These are phyloP conservation scores for Fomitopsis serialis DNA, from an alignment of 768 basidiomycete genomes.

Conservation along the genomic window DNA sequence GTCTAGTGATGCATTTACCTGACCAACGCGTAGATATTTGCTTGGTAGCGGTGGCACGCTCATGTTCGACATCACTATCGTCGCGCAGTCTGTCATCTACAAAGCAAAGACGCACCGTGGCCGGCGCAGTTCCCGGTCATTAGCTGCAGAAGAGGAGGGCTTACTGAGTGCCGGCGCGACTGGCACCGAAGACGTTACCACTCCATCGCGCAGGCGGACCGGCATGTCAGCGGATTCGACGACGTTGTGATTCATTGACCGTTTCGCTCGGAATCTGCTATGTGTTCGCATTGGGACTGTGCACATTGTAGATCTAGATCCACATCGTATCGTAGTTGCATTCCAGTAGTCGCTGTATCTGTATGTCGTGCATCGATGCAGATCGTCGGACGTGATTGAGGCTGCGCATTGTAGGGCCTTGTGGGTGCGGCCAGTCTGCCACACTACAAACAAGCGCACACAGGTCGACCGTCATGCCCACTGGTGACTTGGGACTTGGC, in stretches of 20 bases:
- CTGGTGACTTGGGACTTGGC: too few species aligned
- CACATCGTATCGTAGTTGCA: too few species aligned
- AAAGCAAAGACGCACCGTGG: constrained; percentile 27
- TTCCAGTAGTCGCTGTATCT: too few species aligned
- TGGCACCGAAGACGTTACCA: constrained; percentile 12
- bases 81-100: constrained; percentile 81
- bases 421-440: too few species aligned
- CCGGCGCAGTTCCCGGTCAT: constrained; percentile 12
- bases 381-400: too few species aligned
- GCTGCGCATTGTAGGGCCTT: too few species aligned
- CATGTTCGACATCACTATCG: constrained; percentile 88
- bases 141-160: constrained; percentile 25
- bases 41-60: constrained; percentile 92
- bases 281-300: not conserved
- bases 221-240: constrained; percentile 6
- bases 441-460: too few species aligned
- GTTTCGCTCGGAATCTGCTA: not conserved
- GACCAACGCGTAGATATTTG: constrained; percentile 27
- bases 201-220: constrained; percentile 18
- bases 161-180: constrained; percentile 19
- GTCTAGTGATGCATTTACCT: not conserved
- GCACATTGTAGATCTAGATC: not conserved
- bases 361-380: too few species aligned
- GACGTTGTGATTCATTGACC: not conserved
- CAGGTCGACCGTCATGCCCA: too few species aligned